Conservation (phyloP, 2,329 filamentous ascomycete genomes). For the Neurospora sp. region DNA sequence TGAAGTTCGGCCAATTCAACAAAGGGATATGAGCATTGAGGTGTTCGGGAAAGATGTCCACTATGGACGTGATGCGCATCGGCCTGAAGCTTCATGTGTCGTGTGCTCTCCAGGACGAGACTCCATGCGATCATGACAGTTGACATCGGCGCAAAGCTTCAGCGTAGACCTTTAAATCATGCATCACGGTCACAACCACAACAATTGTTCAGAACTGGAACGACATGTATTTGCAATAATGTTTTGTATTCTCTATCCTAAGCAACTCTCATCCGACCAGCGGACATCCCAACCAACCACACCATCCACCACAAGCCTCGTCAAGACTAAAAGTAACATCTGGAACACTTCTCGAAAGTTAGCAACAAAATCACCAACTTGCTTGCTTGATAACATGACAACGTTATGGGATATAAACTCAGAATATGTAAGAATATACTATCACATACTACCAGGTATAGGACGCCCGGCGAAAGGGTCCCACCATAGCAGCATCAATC, state of each 20-base stretch:
- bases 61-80: neutral
- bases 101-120: neutral
- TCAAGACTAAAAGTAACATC: neutral
- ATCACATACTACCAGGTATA: constrained; percentile 66
- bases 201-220: neutral
- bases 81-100: neutral
- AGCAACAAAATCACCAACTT: neutral
- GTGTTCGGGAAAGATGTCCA: neutral
- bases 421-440: constrained; percentile 95
- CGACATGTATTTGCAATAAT: neutral
- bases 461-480: constrained; percentile 69
- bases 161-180: neutral
- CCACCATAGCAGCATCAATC: constrained; percentile 73
- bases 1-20: neutral
- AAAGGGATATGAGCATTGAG: neutral
- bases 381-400: neutral
- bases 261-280: neutral
- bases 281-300: neutral
- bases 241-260: neutral
- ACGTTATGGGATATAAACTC: constrained; percentile 31
- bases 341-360: neutral
- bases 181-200: neutral
- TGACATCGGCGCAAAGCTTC: neutral
- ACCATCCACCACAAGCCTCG: neutral
- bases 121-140: neutral